Evolutionary conservation across 225 moss, liverwort and hornwort genomes (phyloP).

Genomic region (Bryoerythrophyllum caledonicum): DNA sequence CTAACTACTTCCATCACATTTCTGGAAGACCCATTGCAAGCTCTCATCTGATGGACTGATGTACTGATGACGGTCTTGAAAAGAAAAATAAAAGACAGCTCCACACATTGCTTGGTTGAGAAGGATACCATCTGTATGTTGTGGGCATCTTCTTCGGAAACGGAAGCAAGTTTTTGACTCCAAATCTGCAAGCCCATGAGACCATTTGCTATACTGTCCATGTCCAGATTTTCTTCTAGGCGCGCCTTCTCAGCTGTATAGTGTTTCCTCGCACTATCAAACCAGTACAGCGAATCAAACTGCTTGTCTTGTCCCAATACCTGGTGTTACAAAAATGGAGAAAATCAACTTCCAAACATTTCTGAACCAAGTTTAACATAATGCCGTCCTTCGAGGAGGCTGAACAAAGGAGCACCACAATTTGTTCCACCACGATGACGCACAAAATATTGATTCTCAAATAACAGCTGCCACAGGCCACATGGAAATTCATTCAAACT

Average conservation of each 20-base stretch:
- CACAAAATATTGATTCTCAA: background rate
- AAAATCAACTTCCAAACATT: constrained; percentile 4
- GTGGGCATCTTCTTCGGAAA: constrained; percentile 93
- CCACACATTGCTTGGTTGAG: constrained; percentile 18
- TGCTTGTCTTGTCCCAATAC: constrained; percentile 90
- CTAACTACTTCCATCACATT: background rate
- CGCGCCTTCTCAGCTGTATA: constrained; percentile 69
- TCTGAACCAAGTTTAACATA: background rate
- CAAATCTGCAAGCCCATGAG: constrained; percentile 93
- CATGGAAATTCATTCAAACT: constrained; percentile 3
- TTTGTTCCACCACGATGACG: constrained; percentile 6
- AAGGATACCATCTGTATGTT: constrained; percentile 86
- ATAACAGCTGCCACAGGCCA: constrained; percentile 5
- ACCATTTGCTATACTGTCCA: constrained; percentile 83
- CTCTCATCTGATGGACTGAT: background rate
- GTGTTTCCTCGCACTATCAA: constrained; percentile 79
- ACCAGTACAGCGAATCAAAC: constrained; percentile 97
- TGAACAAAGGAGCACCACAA: constrained; percentile 10
- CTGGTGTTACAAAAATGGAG: constrained; percentile 29
- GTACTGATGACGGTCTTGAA: background rate
- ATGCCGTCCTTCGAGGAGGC: background rate
- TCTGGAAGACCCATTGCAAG: constrained; percentile 18
- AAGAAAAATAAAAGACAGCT: constrained; percentile 11
- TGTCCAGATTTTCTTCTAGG: constrained; percentile 90
- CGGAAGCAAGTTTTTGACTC: constrained; percentile 96